Percentiles rank a stretch among this genome's conserved stretches.
Conservation (phyloP, 2,329 filamentous ascomycete genomes). For the Stachybotrys chartarum region DNA sequence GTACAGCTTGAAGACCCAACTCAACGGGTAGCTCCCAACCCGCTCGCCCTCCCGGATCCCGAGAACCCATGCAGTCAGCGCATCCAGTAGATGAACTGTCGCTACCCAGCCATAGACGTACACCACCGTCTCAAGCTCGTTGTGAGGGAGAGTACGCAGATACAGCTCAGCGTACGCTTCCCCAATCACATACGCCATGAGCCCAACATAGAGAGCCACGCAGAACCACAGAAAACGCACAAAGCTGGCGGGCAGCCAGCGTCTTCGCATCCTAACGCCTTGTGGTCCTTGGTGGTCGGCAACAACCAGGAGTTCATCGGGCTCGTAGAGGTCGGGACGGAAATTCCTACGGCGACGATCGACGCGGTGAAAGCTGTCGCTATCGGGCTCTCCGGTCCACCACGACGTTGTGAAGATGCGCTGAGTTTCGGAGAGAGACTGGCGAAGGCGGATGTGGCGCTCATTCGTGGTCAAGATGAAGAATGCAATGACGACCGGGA, state of each 20-base stretch:
- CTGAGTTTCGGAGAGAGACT: constrained; percentile 58
- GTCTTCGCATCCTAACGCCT: constrained; percentile 35
- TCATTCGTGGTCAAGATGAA: constrained; percentile 56
- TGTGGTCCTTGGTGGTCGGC: constrained; percentile 15
- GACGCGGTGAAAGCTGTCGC: constrained; percentile 35
- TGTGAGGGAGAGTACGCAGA: constrained; percentile 57
- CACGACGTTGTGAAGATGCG: constrained; percentile 60
- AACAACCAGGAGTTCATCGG: constrained; percentile 20
- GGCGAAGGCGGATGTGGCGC: constrained; percentile 53
- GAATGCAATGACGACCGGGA: constrained; percentile 61
- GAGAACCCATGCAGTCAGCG: constrained; percentile 58
- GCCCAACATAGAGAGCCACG: constrained; percentile 51
- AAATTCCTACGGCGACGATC: constrained; percentile 33
- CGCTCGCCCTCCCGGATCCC: constrained; percentile 59
- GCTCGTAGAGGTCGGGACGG: constrained; percentile 28
- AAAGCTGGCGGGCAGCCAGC: constrained; percentile 59
- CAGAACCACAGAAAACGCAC: constrained; percentile 66
- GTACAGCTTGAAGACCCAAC: constrained; percentile 64
- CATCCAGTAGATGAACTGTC: constrained; percentile 58
- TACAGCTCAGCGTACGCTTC: constrained; percentile 66
- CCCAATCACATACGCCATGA: constrained; percentile 60
- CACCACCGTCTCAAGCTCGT: constrained; percentile 58
- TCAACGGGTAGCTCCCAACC: constrained; percentile 62
- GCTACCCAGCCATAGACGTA: constrained; percentile 66
- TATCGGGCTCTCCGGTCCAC: constrained; percentile 54